Percentiles rank a stretch among this genome's conserved stretches.
phyloP scores from a whole-genome alignment of 2,329 filamentous ascomycete species.

The Aspergillus sp. region DNA sequence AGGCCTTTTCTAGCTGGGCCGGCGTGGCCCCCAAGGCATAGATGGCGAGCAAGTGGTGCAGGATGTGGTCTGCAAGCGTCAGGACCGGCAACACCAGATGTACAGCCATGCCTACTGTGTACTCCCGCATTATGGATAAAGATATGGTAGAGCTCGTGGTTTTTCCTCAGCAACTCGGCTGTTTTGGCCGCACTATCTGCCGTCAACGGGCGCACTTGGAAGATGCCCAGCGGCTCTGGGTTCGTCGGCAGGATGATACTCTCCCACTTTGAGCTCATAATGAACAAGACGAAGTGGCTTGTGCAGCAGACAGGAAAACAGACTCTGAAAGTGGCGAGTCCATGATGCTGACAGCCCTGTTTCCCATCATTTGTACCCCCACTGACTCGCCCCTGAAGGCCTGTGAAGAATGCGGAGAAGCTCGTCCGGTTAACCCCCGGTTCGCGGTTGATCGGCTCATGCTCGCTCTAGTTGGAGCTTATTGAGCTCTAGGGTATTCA shows the following conservation, averaged over 20 bases:
- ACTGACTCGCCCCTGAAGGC: background rate
- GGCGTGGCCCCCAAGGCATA: slow-evolving; percentile 20
- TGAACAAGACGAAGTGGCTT: background rate
- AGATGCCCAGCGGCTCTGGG: slow-evolving; percentile 1
- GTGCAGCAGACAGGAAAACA: background rate
- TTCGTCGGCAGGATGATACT: slow-evolving; percentile 4
- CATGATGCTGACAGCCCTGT: background rate
- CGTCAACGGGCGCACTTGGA: slow-evolving; percentile 5
- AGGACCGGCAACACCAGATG: no score
- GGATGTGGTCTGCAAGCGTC: slow-evolving; percentile 21
- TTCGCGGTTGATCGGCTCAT: background rate
- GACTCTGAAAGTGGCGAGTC: background rate
- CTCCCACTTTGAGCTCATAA: background rate
- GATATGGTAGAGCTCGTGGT: slow-evolving; percentile 15
- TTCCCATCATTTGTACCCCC: background rate
- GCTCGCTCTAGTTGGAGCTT: no score
- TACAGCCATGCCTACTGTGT: slow-evolving; percentile 8
- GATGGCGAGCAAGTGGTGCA: slow-evolving; percentile 23
- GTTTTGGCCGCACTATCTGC: slow-evolving; percentile 2
- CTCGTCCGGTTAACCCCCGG: background rate
- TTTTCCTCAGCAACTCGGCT: slow-evolving; percentile 12
- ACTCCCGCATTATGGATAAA: slow-evolving; percentile 16
- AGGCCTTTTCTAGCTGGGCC: slow-evolving; percentile 17
- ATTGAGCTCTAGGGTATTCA: no score
- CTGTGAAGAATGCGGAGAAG: background rate